phyloP scores from a whole-genome alignment of 139 green algal species.

The Diplosphaera chodatii region DNA sequence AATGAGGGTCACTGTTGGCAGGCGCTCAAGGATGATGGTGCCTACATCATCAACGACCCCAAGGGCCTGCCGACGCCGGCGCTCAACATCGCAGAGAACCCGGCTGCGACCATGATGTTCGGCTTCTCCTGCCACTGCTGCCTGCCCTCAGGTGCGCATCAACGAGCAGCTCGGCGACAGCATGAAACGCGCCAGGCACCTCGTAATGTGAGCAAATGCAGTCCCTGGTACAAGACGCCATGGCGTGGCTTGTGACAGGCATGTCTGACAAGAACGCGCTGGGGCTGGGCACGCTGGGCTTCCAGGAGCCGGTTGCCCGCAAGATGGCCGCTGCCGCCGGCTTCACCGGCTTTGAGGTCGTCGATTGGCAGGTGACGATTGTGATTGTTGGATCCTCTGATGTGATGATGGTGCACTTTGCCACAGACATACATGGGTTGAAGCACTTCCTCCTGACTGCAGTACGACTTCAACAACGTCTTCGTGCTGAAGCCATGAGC shows the following conservation, averaged over 20 bases:
- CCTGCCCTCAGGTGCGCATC: not conserved
- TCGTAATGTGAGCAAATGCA: too few species aligned
- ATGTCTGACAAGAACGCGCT: slow-evolving; percentile 6
- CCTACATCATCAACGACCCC: slow-evolving; percentile 15
- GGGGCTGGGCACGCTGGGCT: slow-evolving; percentile 14
- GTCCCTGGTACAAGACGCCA: too few species aligned
- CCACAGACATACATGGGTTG: too few species aligned
- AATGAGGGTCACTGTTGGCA: too few species aligned
- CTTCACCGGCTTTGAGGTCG: not conserved
- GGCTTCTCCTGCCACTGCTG: slow-evolving; percentile 4
- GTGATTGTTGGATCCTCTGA: too few species aligned
- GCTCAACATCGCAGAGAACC: not conserved
- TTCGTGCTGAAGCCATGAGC: too few species aligned
- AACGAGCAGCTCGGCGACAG: too few species aligned
- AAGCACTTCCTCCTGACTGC: too few species aligned
- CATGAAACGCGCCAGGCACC: too few species aligned
- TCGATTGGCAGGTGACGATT: too few species aligned
- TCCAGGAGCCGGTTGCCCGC: not conserved
- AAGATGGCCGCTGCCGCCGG: not conserved
- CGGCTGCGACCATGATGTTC: slow-evolving; percentile 5
- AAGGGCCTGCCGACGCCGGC: not conserved
- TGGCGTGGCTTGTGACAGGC: slow-evolving; percentile 11
- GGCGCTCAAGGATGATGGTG: slow-evolving; percentile 7
- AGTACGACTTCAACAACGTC: too few species aligned
- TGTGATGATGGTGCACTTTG: too few species aligned